Percentiles rank a stretch among this genome's conserved stretches.
Evolutionary conservation across 768 basidiomycete species (phyloP).

Genomic region (Dictyophora rubrovolvata): DNA sequence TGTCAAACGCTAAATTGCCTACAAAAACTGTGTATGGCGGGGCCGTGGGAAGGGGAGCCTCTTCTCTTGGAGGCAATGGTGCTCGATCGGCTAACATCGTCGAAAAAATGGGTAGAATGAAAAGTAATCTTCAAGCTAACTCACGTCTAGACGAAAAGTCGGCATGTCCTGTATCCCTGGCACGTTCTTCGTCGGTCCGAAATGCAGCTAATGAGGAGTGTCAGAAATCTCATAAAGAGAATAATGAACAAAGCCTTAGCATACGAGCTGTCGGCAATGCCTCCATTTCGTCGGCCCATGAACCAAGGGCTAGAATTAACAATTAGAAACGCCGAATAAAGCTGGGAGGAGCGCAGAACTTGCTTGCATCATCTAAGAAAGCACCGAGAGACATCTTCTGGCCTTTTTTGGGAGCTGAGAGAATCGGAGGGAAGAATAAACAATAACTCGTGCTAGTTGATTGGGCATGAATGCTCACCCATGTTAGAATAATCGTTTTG

Average conservation of each 20-base stretch:
- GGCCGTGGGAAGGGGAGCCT: conserved; percentile 88
- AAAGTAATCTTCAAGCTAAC: not conserved
- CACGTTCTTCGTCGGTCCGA: conserved; percentile 56
- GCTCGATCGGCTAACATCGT: conserved; percentile 41
- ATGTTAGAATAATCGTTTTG: not conserved
- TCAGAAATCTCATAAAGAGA: not conserved
- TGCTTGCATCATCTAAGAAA: conserved; percentile 82
- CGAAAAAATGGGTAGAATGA: not conserved
- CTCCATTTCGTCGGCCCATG: conserved; percentile 99
- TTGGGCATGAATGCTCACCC: not conserved
- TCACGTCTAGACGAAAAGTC: conserved; percentile 8
- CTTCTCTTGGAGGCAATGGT: conserved; percentile 61
- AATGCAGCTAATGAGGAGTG: conserved; percentile 43
- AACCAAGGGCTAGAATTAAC: conserved; percentile 61
- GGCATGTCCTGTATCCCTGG: conserved; percentile 7
- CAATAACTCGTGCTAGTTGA: too few relatives aligned
- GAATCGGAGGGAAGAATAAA: too few relatives aligned
- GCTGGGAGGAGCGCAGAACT: conserved; percentile 23
- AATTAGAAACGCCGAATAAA: conserved; percentile 14
- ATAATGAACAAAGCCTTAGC: conserved; percentile 21
- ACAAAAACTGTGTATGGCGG: conserved; percentile 97
- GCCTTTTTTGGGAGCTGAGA: conserved; percentile 80
- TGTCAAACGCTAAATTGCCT: conserved; percentile 91
- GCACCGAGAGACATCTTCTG: conserved; percentile 90
- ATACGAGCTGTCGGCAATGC: conserved; percentile 84